Percentiles rank a stretch among this genome's conserved stretches.
Evolutionary conservation across 345 rosid genomes (phyloP).

Genomic region (Hibiscus syriacus): DNA sequence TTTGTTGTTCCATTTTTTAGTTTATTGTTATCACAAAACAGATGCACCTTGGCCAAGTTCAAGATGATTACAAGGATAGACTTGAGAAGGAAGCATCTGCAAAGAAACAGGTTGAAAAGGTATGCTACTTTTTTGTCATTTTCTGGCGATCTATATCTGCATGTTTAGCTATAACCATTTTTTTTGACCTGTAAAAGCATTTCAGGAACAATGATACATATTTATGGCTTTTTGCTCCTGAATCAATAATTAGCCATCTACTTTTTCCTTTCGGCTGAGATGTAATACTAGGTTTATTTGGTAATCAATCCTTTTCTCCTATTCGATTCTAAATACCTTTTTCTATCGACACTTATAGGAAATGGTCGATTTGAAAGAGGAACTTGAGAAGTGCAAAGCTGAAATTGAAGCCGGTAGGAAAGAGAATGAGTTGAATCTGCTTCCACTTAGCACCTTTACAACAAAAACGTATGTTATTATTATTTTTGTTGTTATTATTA

Average conservation of each 20-base stretch:
- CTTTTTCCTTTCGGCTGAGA: not conserved
- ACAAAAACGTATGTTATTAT: conserved; percentile 37
- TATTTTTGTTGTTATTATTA: not conserved
- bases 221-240: not conserved
- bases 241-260: not conserved
- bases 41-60: conserved; percentile 68
- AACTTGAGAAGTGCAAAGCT: conserved; percentile 69
- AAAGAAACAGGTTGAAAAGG: conserved; percentile 71
- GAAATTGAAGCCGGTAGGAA: conserved; percentile 68
- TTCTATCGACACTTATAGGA: conserved; percentile 38
- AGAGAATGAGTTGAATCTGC: conserved; percentile 54
- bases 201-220: not conserved
- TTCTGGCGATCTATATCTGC: not conserved
- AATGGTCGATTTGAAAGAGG: conserved; percentile 51
- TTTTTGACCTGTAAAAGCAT: not conserved
- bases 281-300: not conserved
- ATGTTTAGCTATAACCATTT: no score
- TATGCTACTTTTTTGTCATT: conserved; percentile 16
- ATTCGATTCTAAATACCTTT: not conserved
- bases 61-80: conserved; percentile 60
- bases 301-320: not conserved
- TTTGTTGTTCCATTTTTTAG: conserved; percentile 12
- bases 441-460: conserved; percentile 60
- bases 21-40: conserved; percentile 23
- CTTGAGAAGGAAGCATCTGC: conserved; percentile 67